phyloP scores from a whole-genome alignment of 805 yeast genomes.

The Sporopachydermia lactativora region DNA sequence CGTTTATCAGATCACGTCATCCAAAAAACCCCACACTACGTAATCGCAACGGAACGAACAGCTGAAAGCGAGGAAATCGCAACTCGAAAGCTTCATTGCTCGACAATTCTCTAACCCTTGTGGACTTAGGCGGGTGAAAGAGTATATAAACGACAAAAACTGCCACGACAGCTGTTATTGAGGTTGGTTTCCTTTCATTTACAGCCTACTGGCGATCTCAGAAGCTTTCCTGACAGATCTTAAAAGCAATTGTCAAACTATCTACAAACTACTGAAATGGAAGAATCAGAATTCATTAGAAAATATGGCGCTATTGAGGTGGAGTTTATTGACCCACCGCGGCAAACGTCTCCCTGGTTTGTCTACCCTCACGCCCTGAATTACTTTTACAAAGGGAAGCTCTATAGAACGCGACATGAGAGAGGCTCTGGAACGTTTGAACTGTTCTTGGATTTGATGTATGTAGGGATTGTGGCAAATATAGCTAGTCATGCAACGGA shows the following conservation, averaged over 20 bases:
- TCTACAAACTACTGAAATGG: conserved; percentile 10
- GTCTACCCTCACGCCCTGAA: conserved; percentile 45
- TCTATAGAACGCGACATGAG: conserved; percentile 42
- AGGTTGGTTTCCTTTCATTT: no score
- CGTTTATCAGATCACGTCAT: no score
- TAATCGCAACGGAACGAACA: no score
- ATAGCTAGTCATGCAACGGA: conserved; percentile 40
- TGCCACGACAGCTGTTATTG: no score
- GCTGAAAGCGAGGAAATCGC: no score
- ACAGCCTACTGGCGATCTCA: not conserved
- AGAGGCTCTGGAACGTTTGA: conserved; percentile 38
- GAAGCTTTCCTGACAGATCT: not conserved
- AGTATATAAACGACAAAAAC: no score
- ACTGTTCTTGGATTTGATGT: conserved; percentile 46
- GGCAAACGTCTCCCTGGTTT: conserved; percentile 19
- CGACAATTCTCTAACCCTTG: no score
- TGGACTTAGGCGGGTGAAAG: no score
- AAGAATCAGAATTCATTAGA: conserved; percentile 28
- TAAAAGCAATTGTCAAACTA: not conserved
- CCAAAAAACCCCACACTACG: no score
- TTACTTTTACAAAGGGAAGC: conserved; percentile 41
- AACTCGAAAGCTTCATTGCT: no score
- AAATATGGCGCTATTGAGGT: conserved; percentile 37
- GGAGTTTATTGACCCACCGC: conserved; percentile 30
- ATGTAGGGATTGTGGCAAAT: conserved; percentile 50